A percentile compares a stretch with the other conserved stretches of the same genome.
Evolutionary conservation across 805 yeast genomes (phyloP).

Genomic region (Tetrapisispora pingtungensis): DNA sequence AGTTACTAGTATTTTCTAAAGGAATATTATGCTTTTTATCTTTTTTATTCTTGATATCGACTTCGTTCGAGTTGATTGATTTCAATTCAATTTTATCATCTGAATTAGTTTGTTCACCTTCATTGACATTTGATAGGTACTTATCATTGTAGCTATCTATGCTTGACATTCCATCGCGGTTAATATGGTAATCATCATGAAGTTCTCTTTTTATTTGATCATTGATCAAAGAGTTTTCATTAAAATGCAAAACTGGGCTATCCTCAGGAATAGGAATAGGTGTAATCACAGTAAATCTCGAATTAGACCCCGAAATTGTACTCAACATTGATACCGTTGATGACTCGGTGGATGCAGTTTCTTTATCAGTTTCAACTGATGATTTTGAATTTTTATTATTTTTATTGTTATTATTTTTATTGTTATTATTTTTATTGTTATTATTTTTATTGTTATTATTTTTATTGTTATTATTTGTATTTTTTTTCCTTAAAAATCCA

Average conservation of each 20-base stretch:
- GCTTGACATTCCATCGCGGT: background rate
- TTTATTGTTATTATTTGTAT: background rate
- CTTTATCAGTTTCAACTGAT: background rate
- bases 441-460: too few species aligned
- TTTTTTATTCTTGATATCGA: too few species aligned
- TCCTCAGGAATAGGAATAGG: constrained; percentile 3
- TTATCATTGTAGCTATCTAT: background rate
- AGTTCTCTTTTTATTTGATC: background rate
- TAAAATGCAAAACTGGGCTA: background rate
- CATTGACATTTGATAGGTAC: background rate
- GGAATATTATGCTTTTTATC: too few species aligned
- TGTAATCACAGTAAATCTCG: background rate
- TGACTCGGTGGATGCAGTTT: background rate
- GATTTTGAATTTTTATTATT: background rate
- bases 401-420: too few species aligned
- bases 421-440: too few species aligned
- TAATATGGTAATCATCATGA: background rate
- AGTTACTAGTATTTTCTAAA: background rate
- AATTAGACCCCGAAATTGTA: background rate
- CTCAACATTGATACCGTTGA: background rate
- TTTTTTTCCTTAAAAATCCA: background rate
- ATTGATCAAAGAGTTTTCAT: background rate
- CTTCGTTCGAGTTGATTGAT: background rate
- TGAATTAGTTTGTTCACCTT: background rate
- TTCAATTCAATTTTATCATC: background rate